Conservation (phyloP, 2,329 filamentous ascomycete genomes). For the Trichoderma sp. region DNA sequence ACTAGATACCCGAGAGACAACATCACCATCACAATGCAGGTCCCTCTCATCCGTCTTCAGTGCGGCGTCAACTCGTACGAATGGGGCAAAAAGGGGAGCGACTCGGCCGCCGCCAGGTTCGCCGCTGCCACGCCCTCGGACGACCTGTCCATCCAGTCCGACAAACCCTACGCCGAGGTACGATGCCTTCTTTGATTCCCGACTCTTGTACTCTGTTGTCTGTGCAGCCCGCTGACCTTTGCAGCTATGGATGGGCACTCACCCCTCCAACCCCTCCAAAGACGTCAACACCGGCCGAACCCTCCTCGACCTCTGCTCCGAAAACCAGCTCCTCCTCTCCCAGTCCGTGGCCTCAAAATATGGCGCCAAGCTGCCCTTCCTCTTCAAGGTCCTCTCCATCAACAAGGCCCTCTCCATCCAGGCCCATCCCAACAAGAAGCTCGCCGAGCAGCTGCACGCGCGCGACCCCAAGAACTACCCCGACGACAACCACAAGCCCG, state of each 20-base stretch:
- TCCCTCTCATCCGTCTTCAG: constrained; percentile 82
- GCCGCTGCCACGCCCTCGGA: constrained; percentile 79
- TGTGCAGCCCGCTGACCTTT: background rate
- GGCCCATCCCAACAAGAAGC: constrained; percentile 93
- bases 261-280: constrained; percentile 92
- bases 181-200: too few species aligned
- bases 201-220: background rate
- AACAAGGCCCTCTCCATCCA: constrained; percentile 96
- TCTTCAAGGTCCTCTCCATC: constrained; percentile 97
- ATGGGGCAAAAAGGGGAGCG: constrained; percentile 91
- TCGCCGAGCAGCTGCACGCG: constrained; percentile 81
- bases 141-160: constrained; percentile 75
- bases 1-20: background rate
- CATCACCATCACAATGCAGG: constrained; percentile 56
- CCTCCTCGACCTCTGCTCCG: constrained; percentile 82
- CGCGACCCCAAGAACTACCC: constrained; percentile 93
- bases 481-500: constrained; percentile 98
- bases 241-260: constrained; percentile 98
- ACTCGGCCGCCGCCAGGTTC: constrained; percentile 86
- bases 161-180: constrained; percentile 95
- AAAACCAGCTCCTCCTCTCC: constrained; percentile 83
- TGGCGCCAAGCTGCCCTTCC: constrained; percentile 82
- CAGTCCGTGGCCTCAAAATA: constrained; percentile 72
- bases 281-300: constrained; percentile 82
- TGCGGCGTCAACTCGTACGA: constrained; percentile 98